Base-by-base conservation (phyloP, 441 rosid genomes). In the Pelargonium exstipulatum region DNA sequence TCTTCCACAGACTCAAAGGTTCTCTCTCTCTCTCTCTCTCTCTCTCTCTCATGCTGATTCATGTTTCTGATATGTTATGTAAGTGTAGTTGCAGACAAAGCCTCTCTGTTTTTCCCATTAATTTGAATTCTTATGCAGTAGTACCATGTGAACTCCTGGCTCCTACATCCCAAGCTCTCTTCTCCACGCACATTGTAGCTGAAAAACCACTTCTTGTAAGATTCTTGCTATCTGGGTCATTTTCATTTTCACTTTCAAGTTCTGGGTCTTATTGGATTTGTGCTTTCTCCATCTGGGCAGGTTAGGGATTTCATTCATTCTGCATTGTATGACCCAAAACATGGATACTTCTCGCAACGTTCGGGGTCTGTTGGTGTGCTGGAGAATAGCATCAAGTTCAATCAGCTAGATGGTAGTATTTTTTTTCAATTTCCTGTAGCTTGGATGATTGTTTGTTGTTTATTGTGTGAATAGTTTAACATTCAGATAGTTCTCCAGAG, bases 241-340 rank as follows among this genome's bases (percentile, higher is more conserved):
- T 63, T n/a, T 32, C 0, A 43, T 57, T 22, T 14, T 40, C 32
- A n/a, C 8, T 69, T 58, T 62, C 24, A 37, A 62, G 9, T 70
- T 7, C 63, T 63, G 61, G 55, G 9, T 26, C 4, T 9, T 37
- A 48, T 64, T 9, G 40, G 17, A 35, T 69, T 57, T 3, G 67
- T 13, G 71, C 43, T 58, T 18, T 40, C 62, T 73, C 5, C 66
- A 29, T 61, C 60, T 57, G 53, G 62, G 65, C 75, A 90, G 97
- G 97, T 90, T 13, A 85, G 97, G 32, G 99, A 94, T 84, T 94
- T 90, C 73, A 79, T 94, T 71, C 95, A 84, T 71, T 84, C 85
- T 1, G 92, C 94, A 26, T 66, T 94, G 55, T 94, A 91, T 66
- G 89, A 88, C 73, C 87, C 89, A 16, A 68, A 82, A 14, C 90